phyloP scores from a whole-genome alignment of 208 protist genomes.

The Wallacemonas sp. region DNA sequence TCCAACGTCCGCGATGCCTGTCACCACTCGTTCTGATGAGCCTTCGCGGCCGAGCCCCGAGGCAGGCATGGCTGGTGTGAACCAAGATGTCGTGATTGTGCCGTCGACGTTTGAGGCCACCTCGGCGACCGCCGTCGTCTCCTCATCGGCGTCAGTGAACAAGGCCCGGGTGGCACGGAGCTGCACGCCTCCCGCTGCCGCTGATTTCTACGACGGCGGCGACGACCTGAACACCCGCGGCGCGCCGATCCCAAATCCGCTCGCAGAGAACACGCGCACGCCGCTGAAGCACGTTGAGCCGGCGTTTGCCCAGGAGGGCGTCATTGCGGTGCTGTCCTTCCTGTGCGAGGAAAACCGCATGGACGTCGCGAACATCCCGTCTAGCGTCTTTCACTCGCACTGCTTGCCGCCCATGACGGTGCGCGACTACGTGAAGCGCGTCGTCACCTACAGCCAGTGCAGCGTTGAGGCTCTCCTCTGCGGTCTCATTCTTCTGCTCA shows the following conservation, averaged over 20 bases:
- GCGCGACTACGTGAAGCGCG: conserved; percentile 77
- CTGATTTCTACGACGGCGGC: neutral
- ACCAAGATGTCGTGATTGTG: no score
- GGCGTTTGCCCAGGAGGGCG: conserved; percentile 28
- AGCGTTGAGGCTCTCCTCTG: conserved; percentile 87
- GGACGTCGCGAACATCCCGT: conserved; percentile 43
- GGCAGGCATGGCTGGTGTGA: no score
- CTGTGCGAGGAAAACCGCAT: conserved; percentile 51
- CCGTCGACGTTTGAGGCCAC: no score
- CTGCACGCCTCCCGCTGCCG: neutral
- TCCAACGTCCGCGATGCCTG: no score
- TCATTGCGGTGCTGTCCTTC: conserved; percentile 57
- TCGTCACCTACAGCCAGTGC: conserved; percentile 79
- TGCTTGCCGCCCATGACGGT: conserved; percentile 76
- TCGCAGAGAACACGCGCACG: neutral
- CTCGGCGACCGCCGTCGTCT: no score
- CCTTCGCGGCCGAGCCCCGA: no score
- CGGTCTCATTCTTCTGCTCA: conserved; percentile 87
- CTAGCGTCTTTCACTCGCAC: conserved; percentile 78
- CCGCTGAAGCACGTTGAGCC: conserved; percentile 11
- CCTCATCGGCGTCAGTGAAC: neutral
- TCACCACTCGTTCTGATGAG: no score
- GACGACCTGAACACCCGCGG: neutral
- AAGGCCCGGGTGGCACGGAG: neutral
- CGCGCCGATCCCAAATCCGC: neutral